These are phyloP conservation scores for Neophaeococcomyces aloes DNA, from an alignment of 2,329 filamentous ascomycete species.

Conservation along the genomic window DNA sequence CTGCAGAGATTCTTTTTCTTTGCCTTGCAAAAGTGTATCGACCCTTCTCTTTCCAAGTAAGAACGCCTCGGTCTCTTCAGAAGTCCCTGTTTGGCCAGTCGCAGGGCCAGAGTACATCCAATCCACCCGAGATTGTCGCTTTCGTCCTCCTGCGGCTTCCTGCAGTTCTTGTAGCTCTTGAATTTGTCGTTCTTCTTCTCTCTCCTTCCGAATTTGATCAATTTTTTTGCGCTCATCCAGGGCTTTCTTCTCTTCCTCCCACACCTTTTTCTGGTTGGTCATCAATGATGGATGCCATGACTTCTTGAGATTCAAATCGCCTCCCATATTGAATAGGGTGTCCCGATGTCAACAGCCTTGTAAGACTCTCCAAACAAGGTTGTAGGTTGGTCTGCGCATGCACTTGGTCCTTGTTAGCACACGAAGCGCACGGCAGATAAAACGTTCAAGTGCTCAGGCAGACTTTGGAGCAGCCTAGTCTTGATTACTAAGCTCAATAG, in stretches of 20 bases:
- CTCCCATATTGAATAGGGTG: slow-evolving; percentile 69
- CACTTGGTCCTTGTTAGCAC: too few relatives aligned
- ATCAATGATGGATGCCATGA: slow-evolving; percentile 86
- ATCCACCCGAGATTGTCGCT: slow-evolving; percentile 73
- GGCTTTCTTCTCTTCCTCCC: slow-evolving; percentile 83
- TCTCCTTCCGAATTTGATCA: slow-evolving; percentile 81
- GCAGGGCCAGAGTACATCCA: slow-evolving; percentile 97
- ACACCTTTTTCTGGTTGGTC: slow-evolving; percentile 83
- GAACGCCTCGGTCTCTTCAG: slow-evolving; percentile 87
- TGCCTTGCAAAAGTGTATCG: slow-evolving; percentile 73
- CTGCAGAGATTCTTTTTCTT: slow-evolving; percentile 68
- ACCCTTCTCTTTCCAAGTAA: slow-evolving; percentile 85
- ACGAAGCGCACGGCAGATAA: too few relatives aligned
- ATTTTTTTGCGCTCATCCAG: slow-evolving; percentile 91
- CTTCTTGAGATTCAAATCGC: slow-evolving; percentile 67
- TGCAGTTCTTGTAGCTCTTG: slow-evolving; percentile 86
- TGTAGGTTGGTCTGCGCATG: too few relatives aligned
- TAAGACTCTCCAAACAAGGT: too few relatives aligned
- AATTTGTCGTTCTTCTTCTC: slow-evolving; percentile 83
- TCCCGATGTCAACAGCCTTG: too few relatives aligned
- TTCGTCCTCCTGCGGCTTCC: slow-evolving; percentile 75
- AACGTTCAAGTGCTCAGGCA: too few relatives aligned
- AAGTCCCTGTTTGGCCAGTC: slow-evolving; percentile 60
- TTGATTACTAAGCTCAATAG: too few relatives aligned
- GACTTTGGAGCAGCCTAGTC: too few relatives aligned